Evolutionary conservation across 345 rosid species (phyloP), one percentile per base, ranked within the genome.

Genomic region (Melastoma malabathricum): DNA sequence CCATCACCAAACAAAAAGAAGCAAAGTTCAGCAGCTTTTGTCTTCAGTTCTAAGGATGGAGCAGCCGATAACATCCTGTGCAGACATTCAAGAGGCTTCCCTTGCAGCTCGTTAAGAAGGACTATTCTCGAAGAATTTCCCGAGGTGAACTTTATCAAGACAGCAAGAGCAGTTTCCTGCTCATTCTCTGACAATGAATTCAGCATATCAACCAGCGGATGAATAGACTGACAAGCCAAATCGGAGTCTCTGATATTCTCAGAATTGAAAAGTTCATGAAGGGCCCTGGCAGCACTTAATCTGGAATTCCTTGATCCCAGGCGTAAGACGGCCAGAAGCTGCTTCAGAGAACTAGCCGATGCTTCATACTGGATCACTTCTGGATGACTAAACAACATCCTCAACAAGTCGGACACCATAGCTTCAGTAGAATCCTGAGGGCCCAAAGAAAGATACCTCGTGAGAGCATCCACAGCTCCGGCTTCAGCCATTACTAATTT

Each of bases 401-500:
- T 73, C 56, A 89, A 66, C 51, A 89, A 63, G 59, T 89, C 93
- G 52, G 81, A 57, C 74, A 83, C 76, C 25, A 78, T 50, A 51
- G 77, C 79, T 72, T 85, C 97, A 5, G 81, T 83, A 44, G 86
- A 77, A 72, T 89, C 93, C 62, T 77, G 86, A 57, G 95, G 88
- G 69, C 89, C 74, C 67, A 70, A 68, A 48, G 97, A 85, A 47
- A 89, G 72, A 66, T 79, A 85, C 64, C 72, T 81, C 4, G 95
- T 71, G 48, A 89, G 68, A 51, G 95, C 93, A 68, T 89, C 97
- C 14, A 89, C 62, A 58, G 87, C 95, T 68, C 97, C 97, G 64
- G 87, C 83, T 74, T 89, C 97, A 54, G 79, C 89, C 85, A 83
- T 77, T 20, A 77, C 55, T 51, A 89, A 60, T 59, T 80, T 89